Evolutionary conservation across 2,329 filamentous ascomycete genomes (phyloP).

Genomic region (Aspergillus felis): DNA sequence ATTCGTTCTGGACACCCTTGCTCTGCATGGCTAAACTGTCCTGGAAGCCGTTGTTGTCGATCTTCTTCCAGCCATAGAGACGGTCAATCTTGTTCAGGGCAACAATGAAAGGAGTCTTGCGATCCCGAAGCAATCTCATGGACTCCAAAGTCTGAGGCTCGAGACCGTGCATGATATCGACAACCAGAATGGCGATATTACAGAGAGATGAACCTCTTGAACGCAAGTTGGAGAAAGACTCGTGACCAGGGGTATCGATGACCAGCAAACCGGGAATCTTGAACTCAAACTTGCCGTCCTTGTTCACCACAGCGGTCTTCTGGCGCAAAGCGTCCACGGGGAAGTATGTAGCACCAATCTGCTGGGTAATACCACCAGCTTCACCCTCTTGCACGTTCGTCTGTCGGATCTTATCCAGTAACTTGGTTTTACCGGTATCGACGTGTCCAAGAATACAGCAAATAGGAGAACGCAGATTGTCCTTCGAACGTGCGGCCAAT

Average conservation of each 20-base stretch:
- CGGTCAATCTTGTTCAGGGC: conserved; percentile 99
- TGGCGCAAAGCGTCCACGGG: conserved; percentile 86
- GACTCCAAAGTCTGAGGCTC: conserved; percentile 97
- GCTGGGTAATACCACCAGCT: conserved; percentile 98
- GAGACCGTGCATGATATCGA: conserved; percentile 99
- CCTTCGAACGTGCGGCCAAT: conserved; percentile 82
- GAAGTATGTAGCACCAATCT: conserved; percentile 99
- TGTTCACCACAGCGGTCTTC: conserved; percentile 92
- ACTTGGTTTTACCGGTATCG: conserved; percentile 99
- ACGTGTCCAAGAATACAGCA: conserved; percentile 99
- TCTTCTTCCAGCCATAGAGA: conserved; percentile 98
- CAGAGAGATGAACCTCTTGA: conserved; percentile 96
- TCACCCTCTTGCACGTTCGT: conserved; percentile 99
- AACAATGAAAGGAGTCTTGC: conserved; percentile 96
- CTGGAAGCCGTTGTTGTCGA: conserved; percentile 97
- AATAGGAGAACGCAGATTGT: conserved; percentile 94
- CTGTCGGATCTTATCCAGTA: conserved; percentile 96
- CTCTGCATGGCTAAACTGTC: conserved; percentile 86
- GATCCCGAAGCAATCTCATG: conserved; percentile 86
- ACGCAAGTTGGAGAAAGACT: conserved; percentile 98
- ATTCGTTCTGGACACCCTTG: conserved; percentile 91
- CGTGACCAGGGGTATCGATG: conserved; percentile 98
- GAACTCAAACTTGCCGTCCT: conserved; percentile 85
- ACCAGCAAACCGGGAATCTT: conserved; percentile 95
- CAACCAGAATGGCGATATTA: conserved; percentile 98